Conservation (phyloP, 305 asterid genomes). For the Solanum hybrid region DNA sequence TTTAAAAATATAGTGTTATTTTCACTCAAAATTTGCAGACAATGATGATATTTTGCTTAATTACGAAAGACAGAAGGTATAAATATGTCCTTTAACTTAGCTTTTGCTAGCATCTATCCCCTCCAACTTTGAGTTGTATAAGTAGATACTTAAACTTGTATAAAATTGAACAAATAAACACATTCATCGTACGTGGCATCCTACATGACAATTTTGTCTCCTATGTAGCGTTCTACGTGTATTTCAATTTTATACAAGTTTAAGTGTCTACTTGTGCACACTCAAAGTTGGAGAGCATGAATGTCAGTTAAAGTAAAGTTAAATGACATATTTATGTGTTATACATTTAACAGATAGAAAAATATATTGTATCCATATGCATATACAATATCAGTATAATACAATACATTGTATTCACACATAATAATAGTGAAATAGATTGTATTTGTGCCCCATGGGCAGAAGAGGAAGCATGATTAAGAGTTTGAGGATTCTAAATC, state of each 20-base stretch:
- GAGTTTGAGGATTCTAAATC: too few species aligned
- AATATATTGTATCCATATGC: not conserved
- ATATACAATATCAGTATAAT: not conserved
- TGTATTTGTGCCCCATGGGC: not conserved
- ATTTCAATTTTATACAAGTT: not conserved
- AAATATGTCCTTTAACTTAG: not conserved
- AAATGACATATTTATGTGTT: too few species aligned
- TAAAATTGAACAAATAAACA: too few species aligned
- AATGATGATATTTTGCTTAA: too few species aligned
- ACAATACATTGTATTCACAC: not conserved
- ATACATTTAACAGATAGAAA: too few species aligned
- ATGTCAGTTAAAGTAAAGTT: too few species aligned
- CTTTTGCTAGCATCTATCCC: accelerated
- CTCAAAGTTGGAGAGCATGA: not conserved
- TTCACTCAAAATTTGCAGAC: not conserved
- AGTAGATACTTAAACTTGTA: too few species aligned
- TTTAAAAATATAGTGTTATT: too few species aligned
- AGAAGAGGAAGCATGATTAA: too few species aligned
- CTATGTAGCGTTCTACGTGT: not conserved
- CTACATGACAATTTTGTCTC: too few species aligned
- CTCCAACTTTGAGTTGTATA: not conserved
- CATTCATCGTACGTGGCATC: not conserved
- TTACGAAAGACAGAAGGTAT: not conserved
- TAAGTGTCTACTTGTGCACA: too few species aligned
- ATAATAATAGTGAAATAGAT: too few species aligned